Conservation (phyloP, 1,139 yeast genomes). For the Diutina siamensis region DNA sequence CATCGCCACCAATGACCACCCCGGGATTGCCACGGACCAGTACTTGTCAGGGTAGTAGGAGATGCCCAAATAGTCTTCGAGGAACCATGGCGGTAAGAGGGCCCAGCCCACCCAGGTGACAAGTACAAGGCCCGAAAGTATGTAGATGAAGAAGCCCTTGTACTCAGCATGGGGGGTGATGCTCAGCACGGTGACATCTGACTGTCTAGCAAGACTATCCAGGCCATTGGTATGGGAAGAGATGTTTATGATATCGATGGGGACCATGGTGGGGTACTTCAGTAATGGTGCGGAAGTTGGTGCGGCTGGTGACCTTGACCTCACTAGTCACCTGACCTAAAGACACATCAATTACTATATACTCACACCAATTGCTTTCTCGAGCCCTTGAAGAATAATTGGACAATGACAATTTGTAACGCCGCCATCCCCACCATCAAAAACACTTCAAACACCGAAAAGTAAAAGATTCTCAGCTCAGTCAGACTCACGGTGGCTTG, state of each 20-base stretch:
- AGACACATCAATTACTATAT: too few species aligned
- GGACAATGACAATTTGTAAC: slow-evolving; percentile 74
- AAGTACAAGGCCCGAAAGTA: slow-evolving; percentile 42
- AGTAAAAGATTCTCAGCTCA: slow-evolving; percentile 75
- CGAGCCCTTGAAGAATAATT: slow-evolving; percentile 75
- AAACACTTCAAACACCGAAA: slow-evolving; percentile 69
- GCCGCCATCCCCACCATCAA: slow-evolving; percentile 81
- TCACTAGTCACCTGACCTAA: too few species aligned
- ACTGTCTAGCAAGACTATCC: slow-evolving; percentile 59
- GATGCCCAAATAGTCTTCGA: slow-evolving; percentile 39
- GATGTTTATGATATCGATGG: too few species aligned
- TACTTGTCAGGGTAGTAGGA: slow-evolving; percentile 75
- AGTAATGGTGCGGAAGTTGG: too few species aligned
- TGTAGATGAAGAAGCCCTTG: slow-evolving; percentile 70
- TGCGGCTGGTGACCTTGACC: too few species aligned
- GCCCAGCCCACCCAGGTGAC: slow-evolving; percentile 60
- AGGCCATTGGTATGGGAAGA: neutral
- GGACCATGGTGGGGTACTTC: too few species aligned
- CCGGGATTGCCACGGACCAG: slow-evolving; percentile 77
- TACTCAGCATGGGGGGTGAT: slow-evolving; percentile 67
- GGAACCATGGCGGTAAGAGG: slow-evolving; percentile 43
- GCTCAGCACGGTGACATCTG: slow-evolving; percentile 66
- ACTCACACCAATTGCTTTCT: slow-evolving; percentile 65
- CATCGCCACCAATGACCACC: slow-evolving; percentile 59
- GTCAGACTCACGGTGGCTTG: slow-evolving; percentile 87